Evolutionary conservation across 2,329 filamentous ascomycete genomes (phyloP).

Genomic region (Stagonosporopsis tanaceti): DNA sequence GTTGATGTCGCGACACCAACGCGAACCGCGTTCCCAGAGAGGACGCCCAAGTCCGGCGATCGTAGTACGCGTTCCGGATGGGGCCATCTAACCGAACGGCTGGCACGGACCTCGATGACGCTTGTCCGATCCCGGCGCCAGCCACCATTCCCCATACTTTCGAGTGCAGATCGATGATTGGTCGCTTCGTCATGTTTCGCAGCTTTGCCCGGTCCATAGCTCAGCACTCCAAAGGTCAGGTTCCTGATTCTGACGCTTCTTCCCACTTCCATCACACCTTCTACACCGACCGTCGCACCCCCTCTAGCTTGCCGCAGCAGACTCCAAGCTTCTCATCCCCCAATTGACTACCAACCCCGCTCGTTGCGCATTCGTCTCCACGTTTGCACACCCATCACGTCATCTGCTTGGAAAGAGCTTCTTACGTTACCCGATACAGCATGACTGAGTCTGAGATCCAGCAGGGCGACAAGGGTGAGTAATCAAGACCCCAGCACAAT

Average conservation of each 20-base stretch:
- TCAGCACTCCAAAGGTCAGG: conserved; percentile 28
- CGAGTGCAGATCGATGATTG: conserved; percentile 35
- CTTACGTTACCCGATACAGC: conserved; percentile 24
- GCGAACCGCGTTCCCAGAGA: conserved; percentile 6
- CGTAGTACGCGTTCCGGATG: conserved; percentile 4
- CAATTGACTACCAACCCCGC: conserved; percentile 32
- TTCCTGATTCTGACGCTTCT: conserved; percentile 28
- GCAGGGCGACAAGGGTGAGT: conserved; percentile 49
- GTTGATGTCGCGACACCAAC: not conserved
- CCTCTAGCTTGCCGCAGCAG: conserved; percentile 25
- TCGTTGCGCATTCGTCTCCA: conserved; percentile 32
- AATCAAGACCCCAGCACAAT: not conserved
- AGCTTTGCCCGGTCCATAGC: conserved; percentile 42
- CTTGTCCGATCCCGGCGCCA: conserved; percentile 37
- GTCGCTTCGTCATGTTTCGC: conserved; percentile 37
- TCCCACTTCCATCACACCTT: conserved; percentile 33
- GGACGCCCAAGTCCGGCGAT: conserved; percentile 14
- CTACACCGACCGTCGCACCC: conserved; percentile 34
- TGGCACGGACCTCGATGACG: conserved; percentile 42
- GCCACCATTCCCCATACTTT: conserved; percentile 38
- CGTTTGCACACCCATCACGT: conserved; percentile 40
- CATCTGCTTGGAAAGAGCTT: conserved; percentile 33
- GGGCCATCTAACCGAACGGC: conserved; percentile 24
- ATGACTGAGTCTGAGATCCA: conserved; percentile 49
- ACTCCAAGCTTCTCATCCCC: conserved; percentile 27